Percentiles rank a stretch among this genome's conserved stretches.
Conservation (phyloP, 306 rosid species). For the Chamaecrista fasciculata region DNA sequence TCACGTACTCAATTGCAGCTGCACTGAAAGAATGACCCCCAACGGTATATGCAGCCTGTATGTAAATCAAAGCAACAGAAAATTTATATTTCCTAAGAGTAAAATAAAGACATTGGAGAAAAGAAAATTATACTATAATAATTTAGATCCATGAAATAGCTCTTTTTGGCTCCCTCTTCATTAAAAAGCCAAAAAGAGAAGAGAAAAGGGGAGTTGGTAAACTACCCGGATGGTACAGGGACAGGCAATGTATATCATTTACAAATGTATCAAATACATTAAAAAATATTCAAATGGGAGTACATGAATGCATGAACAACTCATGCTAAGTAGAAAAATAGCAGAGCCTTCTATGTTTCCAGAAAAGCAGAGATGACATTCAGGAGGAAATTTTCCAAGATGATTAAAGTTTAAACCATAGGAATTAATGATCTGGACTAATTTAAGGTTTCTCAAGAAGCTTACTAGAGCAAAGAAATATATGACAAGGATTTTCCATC, state of each 20-base stretch:
- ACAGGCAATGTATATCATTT: background rate
- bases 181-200: background rate
- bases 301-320: background rate
- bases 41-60: slow-evolving; percentile 68
- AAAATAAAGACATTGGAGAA: background rate
- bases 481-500: background rate
- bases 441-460: background rate
- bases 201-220: background rate
- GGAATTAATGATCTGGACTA: background rate
- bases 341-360: background rate
- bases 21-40: slow-evolving; percentile 78
- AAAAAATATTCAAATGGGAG: background rate
- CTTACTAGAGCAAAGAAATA: background rate
- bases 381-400: background rate
- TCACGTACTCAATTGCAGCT: slow-evolving; percentile 60
- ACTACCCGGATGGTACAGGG: background rate
- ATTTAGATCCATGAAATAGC: background rate
- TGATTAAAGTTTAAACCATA: background rate
- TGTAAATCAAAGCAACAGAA: background rate
- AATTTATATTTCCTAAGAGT: background rate
- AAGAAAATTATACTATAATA: background rate
- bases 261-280: background rate
- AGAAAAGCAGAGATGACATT: background rate
- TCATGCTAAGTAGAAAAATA: background rate
- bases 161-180: background rate